Evolutionary conservation across 177 flowering plant species (phyloP).

Genomic region (Vitis hybrid): DNA sequence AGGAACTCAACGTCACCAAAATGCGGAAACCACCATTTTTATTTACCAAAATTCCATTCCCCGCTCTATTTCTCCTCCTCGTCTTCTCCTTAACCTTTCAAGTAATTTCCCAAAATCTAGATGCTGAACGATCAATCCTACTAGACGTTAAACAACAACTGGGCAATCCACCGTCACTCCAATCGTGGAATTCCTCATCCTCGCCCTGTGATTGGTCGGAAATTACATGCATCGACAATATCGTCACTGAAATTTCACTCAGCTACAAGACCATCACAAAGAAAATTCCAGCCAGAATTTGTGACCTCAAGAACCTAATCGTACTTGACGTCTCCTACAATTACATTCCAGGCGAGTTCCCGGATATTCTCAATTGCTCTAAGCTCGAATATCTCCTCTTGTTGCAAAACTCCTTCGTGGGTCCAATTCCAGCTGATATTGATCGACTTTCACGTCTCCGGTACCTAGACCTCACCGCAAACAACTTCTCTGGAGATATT

Average conservation of each 20-base stretch:
- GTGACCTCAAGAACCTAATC: constrained; percentile 34
- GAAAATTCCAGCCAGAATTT: constrained; percentile 31
- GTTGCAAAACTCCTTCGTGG: constrained; percentile 40
- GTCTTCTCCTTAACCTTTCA: constrained; percentile 17
- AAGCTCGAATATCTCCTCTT: constrained; percentile 37
- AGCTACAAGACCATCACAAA: too few species aligned
- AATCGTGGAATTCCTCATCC: constrained; percentile 40
- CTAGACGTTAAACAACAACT: constrained; percentile 30
- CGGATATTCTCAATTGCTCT: constrained; percentile 31
- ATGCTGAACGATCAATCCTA: constrained; percentile 25
- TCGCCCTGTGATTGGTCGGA: constrained; percentile 52
- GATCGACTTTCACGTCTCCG: constrained; percentile 24
- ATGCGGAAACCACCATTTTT: constrained; percentile 22
- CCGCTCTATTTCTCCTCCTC: constrained; percentile 14
- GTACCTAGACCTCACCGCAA: constrained; percentile 32
- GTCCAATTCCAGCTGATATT: constrained; percentile 40
- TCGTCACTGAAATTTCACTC: constrained; percentile 36
- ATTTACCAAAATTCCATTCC: background rate
- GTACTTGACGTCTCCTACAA: constrained; percentile 32
- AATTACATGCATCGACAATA: constrained; percentile 24
- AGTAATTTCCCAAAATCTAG: constrained; percentile 29
- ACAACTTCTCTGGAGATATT: constrained; percentile 46
- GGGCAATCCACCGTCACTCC: constrained; percentile 33
- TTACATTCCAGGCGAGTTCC: constrained; percentile 37
- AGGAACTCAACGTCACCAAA: background rate